phyloP scores from a whole-genome alignment of 106 monocot genomes.

The Iris macrosiphon region DNA sequence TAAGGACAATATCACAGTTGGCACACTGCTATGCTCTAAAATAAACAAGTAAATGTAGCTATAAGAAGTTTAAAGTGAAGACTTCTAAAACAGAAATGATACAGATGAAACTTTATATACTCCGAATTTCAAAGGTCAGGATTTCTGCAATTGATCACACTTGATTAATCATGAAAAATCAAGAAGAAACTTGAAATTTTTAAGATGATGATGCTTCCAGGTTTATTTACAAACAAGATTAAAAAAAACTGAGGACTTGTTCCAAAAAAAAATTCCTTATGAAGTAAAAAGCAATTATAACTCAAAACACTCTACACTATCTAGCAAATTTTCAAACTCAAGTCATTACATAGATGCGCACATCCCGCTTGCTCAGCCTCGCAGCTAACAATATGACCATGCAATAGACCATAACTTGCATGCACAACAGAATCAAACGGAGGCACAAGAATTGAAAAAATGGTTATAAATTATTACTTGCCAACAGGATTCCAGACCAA shows the following conservation, averaged over 20 bases:
- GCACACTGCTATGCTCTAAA: not conserved
- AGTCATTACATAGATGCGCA: too few relatives aligned
- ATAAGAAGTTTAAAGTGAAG: not conserved
- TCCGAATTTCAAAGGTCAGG: not conserved
- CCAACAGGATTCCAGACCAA: conserved; percentile 76
- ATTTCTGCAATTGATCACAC: not conserved
- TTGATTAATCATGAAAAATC: not conserved
- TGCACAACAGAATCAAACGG: not conserved
- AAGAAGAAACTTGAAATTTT: not conserved
- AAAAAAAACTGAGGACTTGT: too few relatives aligned
- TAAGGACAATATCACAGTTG: not conserved
- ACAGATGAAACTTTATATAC: not conserved
- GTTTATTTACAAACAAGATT: too few relatives aligned
- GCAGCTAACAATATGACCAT: too few relatives aligned
- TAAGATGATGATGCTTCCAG: not conserved
- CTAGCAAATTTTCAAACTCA: too few relatives aligned
- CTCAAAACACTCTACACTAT: too few relatives aligned
- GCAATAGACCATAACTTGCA: too few relatives aligned
- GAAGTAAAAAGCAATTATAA: not conserved
- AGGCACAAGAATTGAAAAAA: not conserved
- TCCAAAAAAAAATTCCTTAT: too few relatives aligned
- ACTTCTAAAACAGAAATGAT: not conserved
- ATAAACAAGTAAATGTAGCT: too few relatives aligned
- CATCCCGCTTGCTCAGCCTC: too few relatives aligned
- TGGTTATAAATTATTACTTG: conserved; percentile 39